Conservation (phyloP, 1,284 basidiomycete species). For the Pyrrhoderma lamaoense region DNA sequence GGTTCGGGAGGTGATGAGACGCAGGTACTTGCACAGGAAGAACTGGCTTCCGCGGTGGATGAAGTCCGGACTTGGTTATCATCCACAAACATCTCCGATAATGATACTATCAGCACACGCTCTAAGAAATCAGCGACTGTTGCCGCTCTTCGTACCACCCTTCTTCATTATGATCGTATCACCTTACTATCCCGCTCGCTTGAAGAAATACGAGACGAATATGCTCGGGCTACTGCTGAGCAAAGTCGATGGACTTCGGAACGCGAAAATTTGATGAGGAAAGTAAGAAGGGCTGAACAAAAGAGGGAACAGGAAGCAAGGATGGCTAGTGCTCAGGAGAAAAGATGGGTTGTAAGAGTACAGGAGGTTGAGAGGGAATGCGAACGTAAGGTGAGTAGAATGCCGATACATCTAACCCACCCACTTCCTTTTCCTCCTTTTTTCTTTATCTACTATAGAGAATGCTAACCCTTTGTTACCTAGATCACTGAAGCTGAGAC, state of each 20-base stretch:
- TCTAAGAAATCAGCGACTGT: no score
- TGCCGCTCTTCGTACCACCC: no score
- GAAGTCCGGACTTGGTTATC: not conserved
- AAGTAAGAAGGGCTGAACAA: slow-evolving; percentile 1
- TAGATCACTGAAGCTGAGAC: slow-evolving; percentile 11
- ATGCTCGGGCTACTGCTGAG: no score
- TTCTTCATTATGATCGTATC: no score
- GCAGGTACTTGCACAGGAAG: not conserved
- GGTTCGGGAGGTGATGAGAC: no score
- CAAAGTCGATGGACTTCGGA: not conserved
- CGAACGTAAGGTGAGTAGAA: slow-evolving; percentile 7
- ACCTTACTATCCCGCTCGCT: no score
- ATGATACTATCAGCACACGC: no score
- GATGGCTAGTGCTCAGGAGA: slow-evolving; percentile 1
- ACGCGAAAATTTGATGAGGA: slow-evolving; percentile 8
- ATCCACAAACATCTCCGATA: no score
- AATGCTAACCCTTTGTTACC: not conserved
- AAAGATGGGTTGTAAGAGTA: slow-evolving; percentile 6
- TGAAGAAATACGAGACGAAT: no score
- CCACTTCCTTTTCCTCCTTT: not conserved
- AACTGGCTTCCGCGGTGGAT: not conserved
- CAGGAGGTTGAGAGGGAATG: slow-evolving; percentile 10
- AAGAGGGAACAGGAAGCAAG: slow-evolving; percentile 7
- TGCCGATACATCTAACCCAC: not conserved
- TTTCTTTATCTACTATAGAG: not conserved